These are phyloP conservation scores for Coprinopsis cinerea DNA, from an alignment of 768 basidiomycete species.

Conservation along the genomic window DNA sequence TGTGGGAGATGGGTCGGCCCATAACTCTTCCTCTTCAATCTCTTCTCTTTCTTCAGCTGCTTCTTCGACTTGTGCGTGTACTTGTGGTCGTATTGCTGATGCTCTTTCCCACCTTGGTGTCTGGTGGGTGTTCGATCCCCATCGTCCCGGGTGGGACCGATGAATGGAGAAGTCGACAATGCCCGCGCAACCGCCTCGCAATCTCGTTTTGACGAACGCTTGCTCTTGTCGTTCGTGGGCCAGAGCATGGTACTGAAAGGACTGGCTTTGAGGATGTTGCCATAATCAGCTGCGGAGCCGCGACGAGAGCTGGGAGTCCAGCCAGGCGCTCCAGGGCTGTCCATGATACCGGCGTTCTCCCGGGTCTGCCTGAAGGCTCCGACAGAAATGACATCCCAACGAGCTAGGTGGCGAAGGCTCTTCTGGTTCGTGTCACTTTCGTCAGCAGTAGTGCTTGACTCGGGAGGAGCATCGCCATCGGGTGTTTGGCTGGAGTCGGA, in stretches of 20 bases:
- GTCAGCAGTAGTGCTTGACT: constrained; percentile 24
- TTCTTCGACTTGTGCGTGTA: constrained; percentile 50
- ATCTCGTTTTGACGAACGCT: constrained; percentile 22
- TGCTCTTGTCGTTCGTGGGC: constrained; percentile 30
- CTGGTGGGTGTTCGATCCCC: constrained; percentile 52
- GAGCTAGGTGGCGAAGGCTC: constrained; percentile 44
- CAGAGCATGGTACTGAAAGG: constrained; percentile 54
- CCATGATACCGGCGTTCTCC: constrained; percentile 23
- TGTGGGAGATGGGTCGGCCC: constrained; percentile 35
- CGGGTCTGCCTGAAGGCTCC: constrained; percentile 66
- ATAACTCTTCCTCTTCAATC: constrained; percentile 56
- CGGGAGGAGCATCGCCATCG: constrained; percentile 20
- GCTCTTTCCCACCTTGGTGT: constrained; percentile 18
- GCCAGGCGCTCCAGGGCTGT: constrained; percentile 16
- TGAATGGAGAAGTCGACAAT: constrained; percentile 44
- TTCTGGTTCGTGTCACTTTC: constrained; percentile 31
- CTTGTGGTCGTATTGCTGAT: constrained; percentile 30
- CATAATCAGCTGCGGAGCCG: constrained; percentile 34
- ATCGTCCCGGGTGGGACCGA: constrained; percentile 44
- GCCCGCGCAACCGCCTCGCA: constrained; percentile 27
- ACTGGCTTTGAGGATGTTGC: constrained; percentile 47
- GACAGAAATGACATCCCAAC: constrained; percentile 75
- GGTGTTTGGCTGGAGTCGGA: constrained; percentile 11
- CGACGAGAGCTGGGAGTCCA: constrained; percentile 32
- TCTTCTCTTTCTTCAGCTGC: constrained; percentile 63